Evolutionary conservation across 306 rosid genomes (phyloP).

Genomic region (Cucurbita ficifolia): DNA sequence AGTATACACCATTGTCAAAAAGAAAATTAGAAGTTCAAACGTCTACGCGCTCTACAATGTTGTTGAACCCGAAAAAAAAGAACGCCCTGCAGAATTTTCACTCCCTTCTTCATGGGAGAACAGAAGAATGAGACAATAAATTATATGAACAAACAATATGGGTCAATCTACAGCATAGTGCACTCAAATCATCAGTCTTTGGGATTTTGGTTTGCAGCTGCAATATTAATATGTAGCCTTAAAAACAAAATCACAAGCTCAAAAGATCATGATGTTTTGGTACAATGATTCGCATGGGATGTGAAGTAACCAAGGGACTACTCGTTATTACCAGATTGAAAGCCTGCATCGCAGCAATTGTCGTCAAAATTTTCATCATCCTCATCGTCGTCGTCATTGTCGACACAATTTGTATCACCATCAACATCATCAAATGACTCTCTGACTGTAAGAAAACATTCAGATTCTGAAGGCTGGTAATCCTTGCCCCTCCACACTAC

Average conservation of each 20-base stretch:
- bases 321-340: slow-evolving; percentile 10
- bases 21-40: too few species aligned
- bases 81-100: background rate
- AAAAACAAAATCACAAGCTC: too few species aligned
- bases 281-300: background rate
- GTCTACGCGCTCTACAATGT: too few species aligned
- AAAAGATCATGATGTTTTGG: background rate
- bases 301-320: background rate
- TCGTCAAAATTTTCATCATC: background rate
- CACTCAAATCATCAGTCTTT: too few species aligned
- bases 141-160: background rate
- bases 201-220: too few species aligned
- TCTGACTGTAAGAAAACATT: slow-evolving; percentile 27
- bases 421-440: slow-evolving; percentile 32
- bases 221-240: too few species aligned
- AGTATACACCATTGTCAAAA: background rate
- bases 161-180: background rate
- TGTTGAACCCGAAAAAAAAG: too few species aligned
- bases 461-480: slow-evolving; percentile 29
- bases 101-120: background rate
- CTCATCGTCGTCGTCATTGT: background rate
- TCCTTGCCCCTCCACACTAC: slow-evolving; percentile 75
- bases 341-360: background rate
- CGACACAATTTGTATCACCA: slow-evolving; percentile 1
- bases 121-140: background rate